A percentile compares a stretch with the other conserved stretches of the same genome.
Conservation (phyloP, 225 moss, liverwort and hornwort species). For the Pseudisothecium myosuroides region DNA sequence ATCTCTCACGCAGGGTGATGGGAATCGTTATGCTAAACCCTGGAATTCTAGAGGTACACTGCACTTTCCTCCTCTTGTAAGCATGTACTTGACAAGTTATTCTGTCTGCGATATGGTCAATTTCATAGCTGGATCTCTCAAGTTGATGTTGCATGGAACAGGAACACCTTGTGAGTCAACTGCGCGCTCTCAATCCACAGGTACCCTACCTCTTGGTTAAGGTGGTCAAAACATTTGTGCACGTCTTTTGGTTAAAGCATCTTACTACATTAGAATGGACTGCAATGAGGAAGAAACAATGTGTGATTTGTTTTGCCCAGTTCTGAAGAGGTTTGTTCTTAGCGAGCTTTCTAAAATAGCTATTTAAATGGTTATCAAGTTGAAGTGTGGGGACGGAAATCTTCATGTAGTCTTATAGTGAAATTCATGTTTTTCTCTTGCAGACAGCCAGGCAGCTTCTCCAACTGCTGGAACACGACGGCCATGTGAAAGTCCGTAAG, state of each 20-base stretch:
- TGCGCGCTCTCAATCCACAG: slow-evolving; percentile 90
- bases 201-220: slow-evolving; percentile 12
- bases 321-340: background rate
- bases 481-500: slow-evolving; percentile 53
- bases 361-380: background rate
- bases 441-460: slow-evolving; percentile 73
- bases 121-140: background rate
- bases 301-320: background rate
- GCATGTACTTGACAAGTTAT: background rate
- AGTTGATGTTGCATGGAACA: slow-evolving; percentile 11
- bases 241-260: background rate
- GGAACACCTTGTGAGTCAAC: slow-evolving; percentile 72
- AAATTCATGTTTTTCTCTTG: background rate
- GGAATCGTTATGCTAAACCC: slow-evolving; percentile 72
- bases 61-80: background rate
- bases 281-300: background rate
- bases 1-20: slow-evolving; percentile 78
- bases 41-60: slow-evolving; percentile 77
- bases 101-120: background rate
- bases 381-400: background rate
- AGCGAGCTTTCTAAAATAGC: background rate
- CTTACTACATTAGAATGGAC: background rate
- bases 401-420: background rate
- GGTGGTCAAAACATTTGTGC: background rate
- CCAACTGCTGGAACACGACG: slow-evolving; percentile 58